Conservation (phyloP, 139 green algal genomes). For the Auxenochlorella pyrenoidosa region DNA sequence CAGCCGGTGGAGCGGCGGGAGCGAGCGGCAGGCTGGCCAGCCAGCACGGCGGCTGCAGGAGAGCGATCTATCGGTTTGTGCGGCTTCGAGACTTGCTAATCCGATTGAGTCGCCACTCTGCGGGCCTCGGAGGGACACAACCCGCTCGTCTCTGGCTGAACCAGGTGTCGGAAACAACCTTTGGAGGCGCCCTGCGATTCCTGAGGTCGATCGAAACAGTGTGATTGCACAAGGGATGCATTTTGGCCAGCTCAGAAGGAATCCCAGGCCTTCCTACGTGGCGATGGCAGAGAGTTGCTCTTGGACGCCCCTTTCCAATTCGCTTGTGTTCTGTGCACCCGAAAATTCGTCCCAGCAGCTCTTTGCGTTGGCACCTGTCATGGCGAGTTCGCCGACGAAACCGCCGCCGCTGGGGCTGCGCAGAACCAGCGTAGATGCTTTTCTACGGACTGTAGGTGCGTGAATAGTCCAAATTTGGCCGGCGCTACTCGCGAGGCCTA, state of each 20-base stretch:
- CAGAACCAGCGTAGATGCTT: neutral
- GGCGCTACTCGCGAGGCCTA: neutral
- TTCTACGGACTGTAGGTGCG: conserved; percentile 14
- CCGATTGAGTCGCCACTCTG: too few relatives aligned
- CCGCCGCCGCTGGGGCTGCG: neutral
- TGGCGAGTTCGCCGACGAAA: neutral
- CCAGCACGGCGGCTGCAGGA: neutral
- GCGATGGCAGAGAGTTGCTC: too few relatives aligned
- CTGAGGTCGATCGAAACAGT: too few relatives aligned
- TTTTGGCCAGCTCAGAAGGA: too few relatives aligned
- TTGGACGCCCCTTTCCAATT: neutral
- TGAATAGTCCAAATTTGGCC: neutral
- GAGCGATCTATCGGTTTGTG: neutral
- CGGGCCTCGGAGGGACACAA: too few relatives aligned
- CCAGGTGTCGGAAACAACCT: too few relatives aligned
- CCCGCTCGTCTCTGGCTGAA: too few relatives aligned
- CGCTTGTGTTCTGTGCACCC: neutral
- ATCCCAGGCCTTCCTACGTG: too few relatives aligned
- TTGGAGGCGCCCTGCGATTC: too few relatives aligned
- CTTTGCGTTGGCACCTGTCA: neutral
- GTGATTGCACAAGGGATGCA: too few relatives aligned
- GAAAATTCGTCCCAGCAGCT: neutral
- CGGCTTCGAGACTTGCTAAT: too few relatives aligned
- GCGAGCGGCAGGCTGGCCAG: neutral
- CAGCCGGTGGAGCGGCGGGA: neutral